Evolutionary conservation across 2,329 filamentous ascomycete species (phyloP).

Genomic region (Domatiomyces catenatus): DNA sequence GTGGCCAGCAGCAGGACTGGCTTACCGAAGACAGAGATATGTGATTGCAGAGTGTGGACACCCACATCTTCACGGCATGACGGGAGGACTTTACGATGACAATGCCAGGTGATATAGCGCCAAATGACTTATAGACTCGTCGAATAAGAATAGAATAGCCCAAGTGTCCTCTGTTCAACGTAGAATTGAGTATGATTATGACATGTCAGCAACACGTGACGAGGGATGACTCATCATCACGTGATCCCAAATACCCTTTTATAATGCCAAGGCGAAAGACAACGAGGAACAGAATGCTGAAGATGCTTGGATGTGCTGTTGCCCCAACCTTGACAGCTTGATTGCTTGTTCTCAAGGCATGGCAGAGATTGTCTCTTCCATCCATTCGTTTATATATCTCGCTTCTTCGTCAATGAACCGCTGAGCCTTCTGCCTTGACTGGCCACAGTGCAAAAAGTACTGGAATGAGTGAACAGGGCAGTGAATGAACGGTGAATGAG

Average conservation of each 20-base stretch:
- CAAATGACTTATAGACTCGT: too few species aligned
- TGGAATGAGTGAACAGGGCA: background rate
- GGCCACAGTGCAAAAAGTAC: background rate
- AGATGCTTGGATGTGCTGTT: background rate
- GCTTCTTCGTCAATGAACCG: background rate
- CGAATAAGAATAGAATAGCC: too few species aligned
- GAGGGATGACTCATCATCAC: too few species aligned
- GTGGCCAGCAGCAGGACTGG: background rate
- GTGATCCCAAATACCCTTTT: too few species aligned
- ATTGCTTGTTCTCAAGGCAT: background rate
- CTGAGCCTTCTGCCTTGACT: background rate
- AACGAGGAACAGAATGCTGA: background rate
- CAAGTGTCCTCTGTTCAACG: too few species aligned
- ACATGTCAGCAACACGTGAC: too few species aligned
- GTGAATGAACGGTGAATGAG: background rate
- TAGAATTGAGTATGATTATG: too few species aligned
- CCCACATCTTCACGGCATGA: background rate
- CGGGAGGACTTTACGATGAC: background rate
- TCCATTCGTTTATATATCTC: background rate
- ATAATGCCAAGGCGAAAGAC: too few species aligned
- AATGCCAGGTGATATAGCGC: background rate
- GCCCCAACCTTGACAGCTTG: background rate
- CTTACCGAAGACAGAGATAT: background rate
- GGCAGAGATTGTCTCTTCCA: background rate
- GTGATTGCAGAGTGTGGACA: background rate